Percentiles rank a stretch among this genome's conserved stretches.
Evolutionary conservation across 169 alveolate genomes (phyloP).

Genomic region (Plasmodium cynomolgi): DNA sequence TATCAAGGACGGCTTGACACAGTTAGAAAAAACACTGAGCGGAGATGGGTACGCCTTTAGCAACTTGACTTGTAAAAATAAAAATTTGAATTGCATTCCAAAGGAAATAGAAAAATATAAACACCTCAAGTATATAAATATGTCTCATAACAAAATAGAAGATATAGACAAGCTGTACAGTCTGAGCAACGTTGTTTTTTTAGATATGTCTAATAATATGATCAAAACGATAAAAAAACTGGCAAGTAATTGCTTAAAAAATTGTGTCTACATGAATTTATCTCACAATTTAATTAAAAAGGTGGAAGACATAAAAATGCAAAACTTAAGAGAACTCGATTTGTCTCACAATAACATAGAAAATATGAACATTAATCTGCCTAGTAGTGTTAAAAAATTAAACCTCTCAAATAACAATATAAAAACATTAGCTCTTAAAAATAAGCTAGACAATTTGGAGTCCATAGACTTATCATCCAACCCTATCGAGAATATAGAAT

Average conservation of each 20-base stretch:
- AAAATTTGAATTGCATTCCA: conserved; percentile 23
- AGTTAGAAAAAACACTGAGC: conserved; percentile 30
- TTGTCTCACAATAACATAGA: conserved; percentile 35
- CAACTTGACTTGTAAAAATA: conserved; percentile 34
- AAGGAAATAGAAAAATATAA: conserved; percentile 25
- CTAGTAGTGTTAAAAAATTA: conserved; percentile 26
- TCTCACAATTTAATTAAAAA: conserved; percentile 39
- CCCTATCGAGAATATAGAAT: conserved; percentile 46
- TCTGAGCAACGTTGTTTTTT: conserved; percentile 18
- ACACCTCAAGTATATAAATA: conserved; percentile 52
- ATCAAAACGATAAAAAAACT: conserved; percentile 2
- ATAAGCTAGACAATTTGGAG: conserved; percentile 23
- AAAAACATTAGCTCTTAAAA: conserved; percentile 36
- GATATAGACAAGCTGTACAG: conserved; percentile 14
- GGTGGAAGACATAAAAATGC: conserved; percentile 26
- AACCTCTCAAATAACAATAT: conserved; percentile 46
- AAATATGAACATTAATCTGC: not conserved
- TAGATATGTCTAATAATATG: conserved; percentile 47
- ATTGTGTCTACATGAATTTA: conserved; percentile 47
- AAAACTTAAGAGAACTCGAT: conserved; percentile 19
- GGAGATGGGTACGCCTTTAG: conserved; percentile 69
- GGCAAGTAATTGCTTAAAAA: not conserved
- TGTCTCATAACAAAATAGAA: conserved; percentile 50
- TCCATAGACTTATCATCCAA: conserved; percentile 48
- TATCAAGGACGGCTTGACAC: conserved; percentile 32